Evolutionary conservation across 768 basidiomycete species (phyloP), one percentile per base, ranked within the genome.

Genomic region (Daedalea quercina): DNA sequence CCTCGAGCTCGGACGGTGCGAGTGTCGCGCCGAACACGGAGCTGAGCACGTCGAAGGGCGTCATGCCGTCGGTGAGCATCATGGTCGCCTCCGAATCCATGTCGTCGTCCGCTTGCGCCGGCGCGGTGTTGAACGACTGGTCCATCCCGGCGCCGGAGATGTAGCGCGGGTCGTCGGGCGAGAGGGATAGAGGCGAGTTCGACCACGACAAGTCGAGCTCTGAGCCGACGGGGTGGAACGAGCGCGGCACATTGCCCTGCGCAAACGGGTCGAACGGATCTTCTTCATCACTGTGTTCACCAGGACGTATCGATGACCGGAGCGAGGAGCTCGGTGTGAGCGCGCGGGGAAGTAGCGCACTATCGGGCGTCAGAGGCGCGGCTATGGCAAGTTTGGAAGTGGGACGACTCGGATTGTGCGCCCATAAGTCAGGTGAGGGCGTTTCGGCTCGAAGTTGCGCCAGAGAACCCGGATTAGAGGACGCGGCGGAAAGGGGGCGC

Each of bases 11-110:
- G 2, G 86, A 86, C 2, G 92, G 85, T 0, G 94, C 85, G 9
- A 99, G 77, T 1, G 91, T 84, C 1, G 91, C 86, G 15, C 90
- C 92, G 65, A 99, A 99, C 35, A 99, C 90, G 41, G 90, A 93
- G 64, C 81, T 83, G 19, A 99, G 84, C 41, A 97, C 93, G 61
- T 99, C 96, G 61, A 99, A 87, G 1, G 96, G 96, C 1, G 95
- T 95, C 92, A 99, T 95, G 42, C 93, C 93, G 65, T 90, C 88
- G 0, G 86, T 88, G 47, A 91, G 77, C 69, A 81, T 73, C 31
- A 80, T 78, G 33, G 76, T 70, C 12, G 76, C 75, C 34, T 85
- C 80, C 6, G 73, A 71, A 52, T 81, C 80, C 52, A 69, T 63
- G 47, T 74, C 69, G 23, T 56, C 63, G 3, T 51, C 54, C 13